Percentiles rank a stretch among this genome's conserved stretches.
Evolutionary conservation across 2,329 filamentous ascomycete genomes (phyloP).

Genomic region (Stagonosporopsis cucurbitacearum): DNA sequence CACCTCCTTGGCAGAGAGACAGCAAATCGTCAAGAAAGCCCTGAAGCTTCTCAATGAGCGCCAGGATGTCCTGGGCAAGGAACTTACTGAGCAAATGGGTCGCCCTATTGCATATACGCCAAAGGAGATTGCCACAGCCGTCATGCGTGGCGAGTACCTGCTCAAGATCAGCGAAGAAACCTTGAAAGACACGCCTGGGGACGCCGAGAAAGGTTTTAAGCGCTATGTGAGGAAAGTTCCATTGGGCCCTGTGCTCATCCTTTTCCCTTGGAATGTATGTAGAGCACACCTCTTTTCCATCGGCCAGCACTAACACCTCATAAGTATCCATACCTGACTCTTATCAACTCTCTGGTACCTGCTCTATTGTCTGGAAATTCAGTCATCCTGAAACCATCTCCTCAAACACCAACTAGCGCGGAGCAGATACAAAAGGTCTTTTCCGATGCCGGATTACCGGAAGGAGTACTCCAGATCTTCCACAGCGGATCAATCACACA

Average conservation of each 20-base stretch:
- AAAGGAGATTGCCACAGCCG: constrained; percentile 83
- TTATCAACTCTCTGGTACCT: constrained; percentile 90
- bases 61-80: constrained; percentile 80
- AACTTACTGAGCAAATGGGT: constrained; percentile 95
- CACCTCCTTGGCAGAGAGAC: constrained; percentile 75
- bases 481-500: constrained; percentile 81
- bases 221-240: constrained; percentile 88
- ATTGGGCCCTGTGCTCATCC: constrained; percentile 83
- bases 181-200: constrained; percentile 80
- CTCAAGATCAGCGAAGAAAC: constrained; percentile 81
- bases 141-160: constrained; percentile 84
- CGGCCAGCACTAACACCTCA: constrained; percentile 25
- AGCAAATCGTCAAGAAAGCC: constrained; percentile 81
- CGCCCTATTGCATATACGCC: constrained; percentile 86
- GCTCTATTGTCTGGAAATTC: constrained; percentile 90
- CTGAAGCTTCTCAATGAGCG: constrained; percentile 72
- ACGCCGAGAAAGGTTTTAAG: constrained; percentile 86
- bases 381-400: constrained; percentile 92
- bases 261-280: constrained; percentile 96
- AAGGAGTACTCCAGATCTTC: constrained; percentile 88
- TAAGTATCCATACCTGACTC: constrained; percentile 91
- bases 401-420: constrained; percentile 90
- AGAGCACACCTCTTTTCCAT: constrained; percentile 14
- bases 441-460: constrained; percentile 77
- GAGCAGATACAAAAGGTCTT: constrained; percentile 84